Conservation (phyloP, 1,284 basidiomycete species). For the Apiotrichum gracile region DNA sequence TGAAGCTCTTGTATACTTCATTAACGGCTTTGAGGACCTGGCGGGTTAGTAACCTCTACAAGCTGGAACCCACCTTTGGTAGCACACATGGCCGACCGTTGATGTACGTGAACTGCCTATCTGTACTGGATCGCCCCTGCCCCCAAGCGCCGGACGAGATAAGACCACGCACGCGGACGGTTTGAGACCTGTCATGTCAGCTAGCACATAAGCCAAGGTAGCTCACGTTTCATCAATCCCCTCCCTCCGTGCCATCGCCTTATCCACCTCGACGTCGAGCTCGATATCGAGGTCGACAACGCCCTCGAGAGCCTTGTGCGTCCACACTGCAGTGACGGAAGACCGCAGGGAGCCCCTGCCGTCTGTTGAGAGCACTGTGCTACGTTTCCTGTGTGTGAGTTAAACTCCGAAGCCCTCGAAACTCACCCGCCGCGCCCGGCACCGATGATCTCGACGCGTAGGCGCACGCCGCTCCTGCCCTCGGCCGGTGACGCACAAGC, state of each 20-base stretch:
- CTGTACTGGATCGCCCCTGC: conserved; percentile 66
- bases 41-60: not conserved
- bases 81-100: conserved; percentile 86
- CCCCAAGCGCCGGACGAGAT: conserved; percentile 44
- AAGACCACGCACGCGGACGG: conserved; percentile 34
- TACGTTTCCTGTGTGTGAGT: conserved; percentile 56
- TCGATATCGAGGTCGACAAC: conserved; percentile 67
- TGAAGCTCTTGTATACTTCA: conserved; percentile 82
- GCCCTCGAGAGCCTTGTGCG: conserved; percentile 68
- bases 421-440: conserved; percentile 61
- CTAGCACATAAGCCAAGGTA: not conserved
- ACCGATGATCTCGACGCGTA: conserved; percentile 60
- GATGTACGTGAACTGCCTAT: conserved; percentile 89
- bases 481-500: conserved; percentile 45
- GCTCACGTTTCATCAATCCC: conserved; percentile 30
- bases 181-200: conserved; percentile 25
- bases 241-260: conserved; percentile 47
- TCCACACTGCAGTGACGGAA: conserved; percentile 76
- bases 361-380: conserved; percentile 66
- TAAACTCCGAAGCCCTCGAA: not conserved
- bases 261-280: conserved; percentile 64
- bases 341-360: conserved; percentile 59
- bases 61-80: conserved; percentile 54
- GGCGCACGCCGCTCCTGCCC: conserved; percentile 54
- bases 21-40: conserved; percentile 81